Evolutionary conservation across 495 filamentous ascomycete species (phyloP).

Genomic region (Penicillium argentinense): DNA sequence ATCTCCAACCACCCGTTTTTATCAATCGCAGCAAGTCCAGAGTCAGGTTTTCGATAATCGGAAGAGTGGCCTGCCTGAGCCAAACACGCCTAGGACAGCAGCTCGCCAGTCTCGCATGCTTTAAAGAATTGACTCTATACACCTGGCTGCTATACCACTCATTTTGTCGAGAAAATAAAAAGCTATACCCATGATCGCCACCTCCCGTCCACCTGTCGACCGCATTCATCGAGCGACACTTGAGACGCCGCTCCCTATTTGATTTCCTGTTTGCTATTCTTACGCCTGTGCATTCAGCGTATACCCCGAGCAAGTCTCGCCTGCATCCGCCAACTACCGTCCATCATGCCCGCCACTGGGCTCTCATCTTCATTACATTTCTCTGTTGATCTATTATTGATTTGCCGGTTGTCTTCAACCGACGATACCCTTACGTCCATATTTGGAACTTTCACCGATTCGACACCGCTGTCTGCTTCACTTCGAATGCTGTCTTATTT

Average conservation of each 20-base stretch:
- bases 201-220: not conserved
- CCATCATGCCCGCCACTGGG: too few species aligned
- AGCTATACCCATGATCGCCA: not conserved
- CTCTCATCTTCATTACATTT: not conserved
- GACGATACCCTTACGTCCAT: conserved; percentile 8
- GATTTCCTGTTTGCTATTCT: too few species aligned
- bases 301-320: not conserved
- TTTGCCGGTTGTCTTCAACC: conserved; percentile 1
- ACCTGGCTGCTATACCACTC: conserved; percentile 1
- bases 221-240: too few species aligned
- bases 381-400: too few species aligned
- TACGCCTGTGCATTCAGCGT: not conserved
- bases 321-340: conserved; percentile 5
- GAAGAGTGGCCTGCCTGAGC: conserved; percentile 7
- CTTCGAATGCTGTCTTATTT: conserved; percentile 2
- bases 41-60: conserved; percentile 17
- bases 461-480: conserved; percentile 1
- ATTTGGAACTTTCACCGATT: too few species aligned
- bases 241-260: too few species aligned
- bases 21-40: conserved; percentile 17
- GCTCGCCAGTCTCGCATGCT: conserved; percentile 18
- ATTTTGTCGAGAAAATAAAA: too few species aligned
- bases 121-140: conserved; percentile 6
- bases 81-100: conserved; percentile 7
- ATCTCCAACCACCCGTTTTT: conserved; percentile 16